Conservation (phyloP, 495 filamentous ascomycete species). For the Penicillium macrosclerotiorum region DNA sequence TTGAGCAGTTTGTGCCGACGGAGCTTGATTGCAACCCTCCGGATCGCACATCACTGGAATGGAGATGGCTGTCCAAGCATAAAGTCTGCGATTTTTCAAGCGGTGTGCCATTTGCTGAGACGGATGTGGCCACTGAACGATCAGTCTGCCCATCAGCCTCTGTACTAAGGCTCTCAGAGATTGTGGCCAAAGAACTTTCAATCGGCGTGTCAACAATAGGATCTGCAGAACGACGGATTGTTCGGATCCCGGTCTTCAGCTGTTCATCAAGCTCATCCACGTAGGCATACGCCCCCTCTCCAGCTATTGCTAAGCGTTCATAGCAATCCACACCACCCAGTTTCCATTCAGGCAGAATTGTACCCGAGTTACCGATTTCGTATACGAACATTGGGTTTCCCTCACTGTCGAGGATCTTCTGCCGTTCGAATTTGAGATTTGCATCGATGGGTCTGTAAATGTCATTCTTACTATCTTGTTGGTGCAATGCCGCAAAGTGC, state of each 20-base stretch:
- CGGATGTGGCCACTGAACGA: too few relatives aligned
- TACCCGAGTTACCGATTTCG: conserved; percentile 5
- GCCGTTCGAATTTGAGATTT: conserved; percentile 10
- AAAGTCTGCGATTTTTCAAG: too few relatives aligned
- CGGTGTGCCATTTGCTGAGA: too few relatives aligned
- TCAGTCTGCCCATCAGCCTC: too few relatives aligned
- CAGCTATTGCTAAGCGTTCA: conserved; percentile 18
- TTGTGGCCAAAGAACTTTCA: background rate
- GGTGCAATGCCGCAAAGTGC: conserved; percentile 6
- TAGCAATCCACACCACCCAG: conserved; percentile 21
- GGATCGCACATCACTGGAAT: too few relatives aligned
- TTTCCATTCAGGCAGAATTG: conserved; percentile 17
- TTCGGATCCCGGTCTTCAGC: conserved; percentile 13
- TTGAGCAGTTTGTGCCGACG: too few relatives aligned
- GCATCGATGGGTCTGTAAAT: conserved; percentile 13
- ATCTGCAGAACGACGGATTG: conserved; percentile 5
- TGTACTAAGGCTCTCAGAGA: too few relatives aligned
- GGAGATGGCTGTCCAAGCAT: too few relatives aligned
- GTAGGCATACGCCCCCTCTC: conserved; percentile 18
- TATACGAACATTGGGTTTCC: conserved; percentile 13
- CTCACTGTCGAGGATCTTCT: conserved; percentile 4
- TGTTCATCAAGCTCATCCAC: conserved; percentile 18
- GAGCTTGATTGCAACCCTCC: too few relatives aligned
- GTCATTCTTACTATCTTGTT: background rate
- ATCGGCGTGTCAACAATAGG: background rate